Conservation (phyloP, 2,329 filamentous ascomycete genomes). For the Ilyonectria robusta region DNA sequence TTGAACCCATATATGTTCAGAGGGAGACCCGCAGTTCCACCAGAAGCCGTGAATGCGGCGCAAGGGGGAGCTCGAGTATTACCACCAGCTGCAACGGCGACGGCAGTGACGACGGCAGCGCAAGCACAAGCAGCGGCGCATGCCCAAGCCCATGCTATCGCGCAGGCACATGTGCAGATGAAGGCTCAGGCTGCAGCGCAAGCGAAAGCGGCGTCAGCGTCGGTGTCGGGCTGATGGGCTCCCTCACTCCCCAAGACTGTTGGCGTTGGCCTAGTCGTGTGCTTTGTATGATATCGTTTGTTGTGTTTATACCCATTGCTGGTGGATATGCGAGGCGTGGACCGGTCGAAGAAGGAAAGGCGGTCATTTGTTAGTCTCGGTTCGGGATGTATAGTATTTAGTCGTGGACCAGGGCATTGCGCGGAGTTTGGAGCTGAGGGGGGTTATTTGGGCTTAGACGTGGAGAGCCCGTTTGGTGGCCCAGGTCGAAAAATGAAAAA, state of each 20-base stretch:
- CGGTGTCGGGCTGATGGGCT: constrained; percentile 27
- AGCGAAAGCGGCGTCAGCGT: constrained; percentile 34
- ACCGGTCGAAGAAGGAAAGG: constrained; percentile 19
- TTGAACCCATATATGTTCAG: constrained; percentile 60
- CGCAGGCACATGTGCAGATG: constrained; percentile 44
- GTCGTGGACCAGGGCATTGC: constrained; percentile 52
- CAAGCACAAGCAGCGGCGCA: constrained; percentile 44
- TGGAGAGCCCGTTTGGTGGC: constrained; percentile 42
- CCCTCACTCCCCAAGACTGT: constrained; percentile 7
- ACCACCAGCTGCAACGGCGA: constrained; percentile 43
- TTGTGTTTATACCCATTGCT: constrained; percentile 49
- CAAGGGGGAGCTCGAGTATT: constrained; percentile 44
- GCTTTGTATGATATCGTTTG: constrained; percentile 45
- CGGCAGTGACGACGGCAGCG: constrained; percentile 35
- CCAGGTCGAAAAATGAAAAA: constrained; percentile 46
- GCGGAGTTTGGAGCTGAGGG: constrained; percentile 54
- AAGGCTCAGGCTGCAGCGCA: constrained; percentile 40
- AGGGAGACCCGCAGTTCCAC: constrained; percentile 53
- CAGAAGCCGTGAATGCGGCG: constrained; percentile 46
- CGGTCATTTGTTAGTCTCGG: constrained; percentile 30
- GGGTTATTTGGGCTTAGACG: constrained; percentile 45
- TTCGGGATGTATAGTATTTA: constrained; percentile 45
- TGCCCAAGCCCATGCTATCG: constrained; percentile 48
- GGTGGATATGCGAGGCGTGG: constrained; percentile 20
- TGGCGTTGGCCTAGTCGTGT: constrained; percentile 17